Percentiles rank a stretch among this genome's conserved stretches.
These are phyloP conservation scores for Gymnopus androsaceus DNA, from an alignment of 1,284 basidiomycete genomes.

Conservation along the genomic window DNA sequence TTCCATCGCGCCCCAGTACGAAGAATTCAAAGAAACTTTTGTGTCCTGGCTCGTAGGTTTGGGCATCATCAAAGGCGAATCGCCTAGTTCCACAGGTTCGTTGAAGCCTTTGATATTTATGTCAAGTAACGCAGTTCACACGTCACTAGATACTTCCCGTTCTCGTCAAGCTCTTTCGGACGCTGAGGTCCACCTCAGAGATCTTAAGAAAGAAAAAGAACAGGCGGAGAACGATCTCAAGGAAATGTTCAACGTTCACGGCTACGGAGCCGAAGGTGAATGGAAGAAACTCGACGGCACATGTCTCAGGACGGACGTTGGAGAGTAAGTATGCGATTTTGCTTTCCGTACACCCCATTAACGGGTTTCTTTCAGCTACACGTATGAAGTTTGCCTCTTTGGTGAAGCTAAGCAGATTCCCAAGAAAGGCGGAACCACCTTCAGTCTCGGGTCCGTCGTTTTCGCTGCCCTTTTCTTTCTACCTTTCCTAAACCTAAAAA, in stretches of 20 bases:
- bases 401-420: constrained; percentile 87
- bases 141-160: constrained; percentile 48
- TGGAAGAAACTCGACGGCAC: constrained; percentile 92
- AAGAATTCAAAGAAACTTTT: constrained; percentile 66
- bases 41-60: constrained; percentile 67
- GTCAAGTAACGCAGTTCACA: constrained; percentile 4
- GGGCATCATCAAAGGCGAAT: constrained; percentile 55
- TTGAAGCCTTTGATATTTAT: background rate
- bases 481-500: background rate
- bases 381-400: constrained; percentile 96
- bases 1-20: constrained; percentile 73
- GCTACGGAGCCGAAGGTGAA: constrained; percentile 84
- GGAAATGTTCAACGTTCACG: constrained; percentile 62
- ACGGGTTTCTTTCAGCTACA: constrained; percentile 62
- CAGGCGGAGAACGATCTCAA: constrained; percentile 55
- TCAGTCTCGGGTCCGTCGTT: constrained; percentile 79
- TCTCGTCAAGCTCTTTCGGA: constrained; percentile 68
- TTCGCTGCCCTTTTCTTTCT: background rate
- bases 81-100: constrained; percentile 47
- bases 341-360: background rate
- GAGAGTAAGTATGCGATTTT: constrained; percentile 68
- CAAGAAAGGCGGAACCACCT: constrained; percentile 76
- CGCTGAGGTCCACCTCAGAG: constrained; percentile 55
- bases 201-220: constrained; percentile 48
- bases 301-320: constrained; percentile 82